Evolutionary conservation across 352 stramenopile species (phyloP).

Genomic region (Globisporangium emineosum): DNA sequence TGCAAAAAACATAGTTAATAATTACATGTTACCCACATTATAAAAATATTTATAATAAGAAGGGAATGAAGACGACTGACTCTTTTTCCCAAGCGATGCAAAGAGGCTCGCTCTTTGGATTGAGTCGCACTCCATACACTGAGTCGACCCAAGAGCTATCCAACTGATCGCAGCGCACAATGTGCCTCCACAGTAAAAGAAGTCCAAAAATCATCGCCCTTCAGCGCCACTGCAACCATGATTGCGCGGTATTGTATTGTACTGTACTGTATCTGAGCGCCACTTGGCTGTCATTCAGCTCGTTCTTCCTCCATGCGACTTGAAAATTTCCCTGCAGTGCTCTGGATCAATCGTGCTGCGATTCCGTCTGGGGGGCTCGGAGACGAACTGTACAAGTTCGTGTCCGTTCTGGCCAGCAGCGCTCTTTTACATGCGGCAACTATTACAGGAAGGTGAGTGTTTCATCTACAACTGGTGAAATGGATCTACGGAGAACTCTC

Average conservation of each 20-base stretch:
- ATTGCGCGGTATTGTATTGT: too few relatives aligned
- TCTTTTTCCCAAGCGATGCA: background rate
- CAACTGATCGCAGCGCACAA: background rate
- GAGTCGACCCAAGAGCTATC: background rate
- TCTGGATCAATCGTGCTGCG: conserved; percentile 3
- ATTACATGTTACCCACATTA: too few relatives aligned
- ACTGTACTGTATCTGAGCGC: background rate
- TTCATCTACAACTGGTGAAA: background rate
- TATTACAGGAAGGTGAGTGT: too few relatives aligned
- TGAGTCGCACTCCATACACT: background rate
- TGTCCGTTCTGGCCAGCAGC: background rate
- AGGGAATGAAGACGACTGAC: background rate
- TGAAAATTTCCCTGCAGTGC: background rate
- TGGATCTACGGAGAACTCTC: background rate
- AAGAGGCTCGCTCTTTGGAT: background rate
- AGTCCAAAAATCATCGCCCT: too few relatives aligned
- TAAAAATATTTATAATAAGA: background rate
- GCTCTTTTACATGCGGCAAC: background rate
- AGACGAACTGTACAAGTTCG: conserved; percentile 2
- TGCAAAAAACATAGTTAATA: too few relatives aligned
- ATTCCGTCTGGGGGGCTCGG: conserved; percentile 3
- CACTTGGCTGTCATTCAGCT: background rate
- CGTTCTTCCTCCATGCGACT: background rate
- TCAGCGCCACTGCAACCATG: too few relatives aligned
- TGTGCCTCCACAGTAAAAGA: background rate